phyloP scores from a whole-genome alignment of 192 early-diverging fungal species.

The Helicostylum pulchrum region DNA sequence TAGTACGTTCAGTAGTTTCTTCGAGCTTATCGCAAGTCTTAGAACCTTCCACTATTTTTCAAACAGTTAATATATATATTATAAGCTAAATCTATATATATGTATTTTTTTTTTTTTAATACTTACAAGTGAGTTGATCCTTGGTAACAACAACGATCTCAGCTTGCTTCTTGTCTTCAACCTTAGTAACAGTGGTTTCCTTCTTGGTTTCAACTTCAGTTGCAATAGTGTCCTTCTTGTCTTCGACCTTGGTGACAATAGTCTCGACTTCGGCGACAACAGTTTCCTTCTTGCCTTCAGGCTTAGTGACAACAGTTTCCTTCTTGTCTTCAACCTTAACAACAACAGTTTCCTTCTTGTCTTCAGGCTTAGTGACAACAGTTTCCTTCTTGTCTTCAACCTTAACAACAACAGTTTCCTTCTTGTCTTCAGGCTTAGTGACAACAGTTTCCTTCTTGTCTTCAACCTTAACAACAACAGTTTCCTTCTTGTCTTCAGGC shows the following conservation, averaged over 20 bases:
- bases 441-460: not conserved
- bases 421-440: too few species aligned
- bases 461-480: not conserved
- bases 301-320: not conserved
- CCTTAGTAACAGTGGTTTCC: not conserved
- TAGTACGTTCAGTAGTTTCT: constrained; percentile 1
- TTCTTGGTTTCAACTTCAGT: too few species aligned
- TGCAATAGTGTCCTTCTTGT: too few species aligned
- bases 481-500: not conserved
- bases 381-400: too few species aligned
- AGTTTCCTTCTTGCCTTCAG: too few species aligned
- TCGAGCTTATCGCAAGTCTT: not conserved
- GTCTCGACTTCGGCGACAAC: too few species aligned
- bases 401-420: not conserved
- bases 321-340: not conserved
- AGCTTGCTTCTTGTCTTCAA: not conserved
- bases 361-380: not conserved
- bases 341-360: not conserved
- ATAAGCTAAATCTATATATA: not conserved
- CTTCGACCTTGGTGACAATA: too few species aligned
- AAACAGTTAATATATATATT: not conserved
- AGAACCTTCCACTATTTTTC: not conserved
- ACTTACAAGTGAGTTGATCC: too few species aligned
- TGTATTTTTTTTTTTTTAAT: not conserved
- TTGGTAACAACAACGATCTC: too few species aligned